A percentile compares a stretch with the other conserved stretches of the same genome.
These are phyloP conservation scores for Termitomyces eurrhizus DNA, from an alignment of 768 basidiomycete species.

Conservation along the genomic window DNA sequence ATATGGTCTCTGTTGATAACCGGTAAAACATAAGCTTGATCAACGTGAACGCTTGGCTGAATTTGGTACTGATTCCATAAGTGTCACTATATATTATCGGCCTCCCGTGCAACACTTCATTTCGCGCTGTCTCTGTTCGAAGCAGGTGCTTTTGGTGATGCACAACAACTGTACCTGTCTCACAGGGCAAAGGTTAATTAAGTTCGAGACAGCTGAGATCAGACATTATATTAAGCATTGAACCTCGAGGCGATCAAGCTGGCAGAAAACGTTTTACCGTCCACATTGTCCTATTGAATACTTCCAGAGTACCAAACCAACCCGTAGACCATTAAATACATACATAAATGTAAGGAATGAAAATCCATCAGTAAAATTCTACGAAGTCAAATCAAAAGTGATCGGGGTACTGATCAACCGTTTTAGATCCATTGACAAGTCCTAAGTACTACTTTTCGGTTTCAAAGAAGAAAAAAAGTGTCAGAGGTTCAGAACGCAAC, in stretches of 20 bases:
- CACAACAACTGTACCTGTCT: not conserved
- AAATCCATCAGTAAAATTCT: constrained; percentile 2
- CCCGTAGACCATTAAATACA: constrained; percentile 3
- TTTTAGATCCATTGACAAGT: not conserved
- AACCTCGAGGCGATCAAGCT: not conserved
- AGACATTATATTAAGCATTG: not conserved
- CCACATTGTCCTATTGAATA: not conserved
- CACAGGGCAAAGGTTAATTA: not conserved
- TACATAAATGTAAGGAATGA: not conserved
- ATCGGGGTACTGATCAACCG: not conserved
- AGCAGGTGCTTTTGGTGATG: not conserved
- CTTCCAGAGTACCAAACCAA: not conserved
- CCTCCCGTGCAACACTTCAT: not conserved
- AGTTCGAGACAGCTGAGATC: not conserved
- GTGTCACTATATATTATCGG: no score
- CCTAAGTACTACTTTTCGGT: not conserved
- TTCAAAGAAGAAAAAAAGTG: not conserved
- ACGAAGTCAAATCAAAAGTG: not conserved
- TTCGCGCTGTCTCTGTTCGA: no score
- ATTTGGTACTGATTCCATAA: no score
- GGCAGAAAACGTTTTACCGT: not conserved
- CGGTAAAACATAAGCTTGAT: no score
- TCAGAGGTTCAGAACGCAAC: not conserved
- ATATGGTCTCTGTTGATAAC: no score
- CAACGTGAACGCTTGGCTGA: no score